phyloP scores from a whole-genome alignment of 371 early-diverging fungal species.

The Scutellospora calospora region DNA sequence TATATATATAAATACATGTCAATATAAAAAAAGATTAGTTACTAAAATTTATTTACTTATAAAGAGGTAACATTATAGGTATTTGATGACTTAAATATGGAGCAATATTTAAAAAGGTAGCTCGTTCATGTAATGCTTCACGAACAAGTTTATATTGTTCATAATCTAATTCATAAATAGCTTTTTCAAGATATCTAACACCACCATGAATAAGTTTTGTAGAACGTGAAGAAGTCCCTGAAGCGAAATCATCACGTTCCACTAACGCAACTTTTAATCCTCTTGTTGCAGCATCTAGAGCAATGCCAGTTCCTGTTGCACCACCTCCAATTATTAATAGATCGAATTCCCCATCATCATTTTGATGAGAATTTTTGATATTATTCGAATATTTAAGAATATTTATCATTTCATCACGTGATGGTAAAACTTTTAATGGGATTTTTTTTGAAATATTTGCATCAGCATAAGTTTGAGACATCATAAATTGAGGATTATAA shows the following conservation, averaged over 20 bases:
- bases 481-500: too few species aligned
- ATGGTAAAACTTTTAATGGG: slow-evolving; percentile 74
- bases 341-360: slow-evolving; percentile 72
- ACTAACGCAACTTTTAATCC: slow-evolving; percentile 97
- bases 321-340: slow-evolving; percentile 98
- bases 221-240: slow-evolving; percentile 95
- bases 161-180: slow-evolving; percentile 93
- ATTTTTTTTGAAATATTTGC: not conserved
- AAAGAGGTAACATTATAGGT: slow-evolving; percentile 96
- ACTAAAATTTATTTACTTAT: slow-evolving; percentile 65
- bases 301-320: slow-evolving; percentile 97
- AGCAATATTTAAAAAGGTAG: slow-evolving; percentile 93
- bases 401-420: slow-evolving; percentile 75
- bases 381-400: slow-evolving; percentile 56
- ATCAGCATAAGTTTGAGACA: slow-evolving; percentile 14
- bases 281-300: slow-evolving; percentile 97
- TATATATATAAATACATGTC: slow-evolving; percentile 47
- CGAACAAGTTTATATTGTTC: slow-evolving; percentile 97
- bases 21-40: too few species aligned
- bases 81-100: slow-evolving; percentile 96
- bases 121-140: slow-evolving; percentile 98
- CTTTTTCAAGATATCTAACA: slow-evolving; percentile 99
- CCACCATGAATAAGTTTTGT: slow-evolving; percentile 99
- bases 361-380: slow-evolving; percentile 59
- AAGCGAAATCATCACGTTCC: slow-evolving; percentile 97